Base-by-base conservation (phyloP, 768 basidiomycete genomes). In the Tephrocybe sp. region DNA sequence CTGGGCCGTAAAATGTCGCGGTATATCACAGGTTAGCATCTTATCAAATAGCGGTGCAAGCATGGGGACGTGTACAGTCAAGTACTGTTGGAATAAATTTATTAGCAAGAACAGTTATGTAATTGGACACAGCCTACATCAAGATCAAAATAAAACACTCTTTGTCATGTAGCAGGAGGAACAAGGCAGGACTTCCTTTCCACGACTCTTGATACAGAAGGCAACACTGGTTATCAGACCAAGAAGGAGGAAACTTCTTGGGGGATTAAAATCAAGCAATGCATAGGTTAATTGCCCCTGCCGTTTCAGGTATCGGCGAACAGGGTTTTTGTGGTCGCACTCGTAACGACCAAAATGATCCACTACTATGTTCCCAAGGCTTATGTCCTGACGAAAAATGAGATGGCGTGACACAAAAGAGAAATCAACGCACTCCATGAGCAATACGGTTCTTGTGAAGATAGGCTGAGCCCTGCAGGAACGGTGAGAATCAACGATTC, bases 61-160 rank as follows among this genome's bases (percentile, higher is more conserved):
- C n/a, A n/a, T n/a, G n/a, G n/a, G n/a, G n/a, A n/a, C n/a, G n/a
- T n/a, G n/a, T n/a, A n/a, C n/a, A n/a, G n/a, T n/a, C n/a, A n/a
- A n/a, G n/a, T n/a, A n/a, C n/a, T n/a, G n/a, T n/a, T n/a, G n/a
- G n/a, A n/a, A n/a, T n/a, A n/a, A n/a, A n/a, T n/a, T n/a, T n/a
- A n/a, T n/a, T 38, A 16, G 37, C 12, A 38, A 5, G 12, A 16
- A 19, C 9, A 19, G 16, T 11, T 38, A 11, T n/a, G n/a, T n/a
- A n/a, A 5, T 38, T 38, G 5, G 6, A 19, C 18, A 4, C 11
- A 38, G 21, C 59, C 32, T 44, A 58, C 52, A 42, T 60, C 45
- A 44, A 25, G 64, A 28, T 65, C 55, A 32, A 60, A 65, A 36
- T 58, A 53, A 12, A 50, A 41, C 47, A 64, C 62, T 5, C 64